Evolutionary conservation across 1,284 basidiomycete species (phyloP).

Genomic region (Macrocystidia cucumis): DNA sequence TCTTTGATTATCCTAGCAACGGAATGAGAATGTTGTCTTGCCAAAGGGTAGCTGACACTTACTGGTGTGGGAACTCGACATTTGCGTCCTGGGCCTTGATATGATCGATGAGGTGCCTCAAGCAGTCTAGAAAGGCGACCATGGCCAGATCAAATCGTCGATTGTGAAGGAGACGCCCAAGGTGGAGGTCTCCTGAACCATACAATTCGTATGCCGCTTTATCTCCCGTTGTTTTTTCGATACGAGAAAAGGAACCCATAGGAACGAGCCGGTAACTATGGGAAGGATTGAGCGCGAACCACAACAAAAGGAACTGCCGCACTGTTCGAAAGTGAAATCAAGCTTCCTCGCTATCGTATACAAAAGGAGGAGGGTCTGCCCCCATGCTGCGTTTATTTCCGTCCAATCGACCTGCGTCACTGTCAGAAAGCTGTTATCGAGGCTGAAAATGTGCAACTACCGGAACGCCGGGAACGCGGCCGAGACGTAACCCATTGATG

Average conservation of each 20-base stretch:
- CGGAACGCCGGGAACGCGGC: conserved; percentile 73
- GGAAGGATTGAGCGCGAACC: conserved; percentile 9
- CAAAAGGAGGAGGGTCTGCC: conserved; percentile 87
- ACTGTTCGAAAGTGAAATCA: conserved; percentile 84
- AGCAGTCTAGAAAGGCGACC: conserved; percentile 92
- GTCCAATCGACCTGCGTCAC: conserved; percentile 83
- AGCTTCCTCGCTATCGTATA: conserved; percentile 89
- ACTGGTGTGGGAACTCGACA: conserved; percentile 84
- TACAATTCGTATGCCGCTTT: conserved; percentile 85
- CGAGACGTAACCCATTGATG: conserved; percentile 92
- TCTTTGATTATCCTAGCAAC: conserved; percentile 78
- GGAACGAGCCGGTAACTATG: conserved; percentile 83
- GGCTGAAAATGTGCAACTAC: conserved; percentile 29
- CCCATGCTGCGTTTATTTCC: conserved; percentile 99
- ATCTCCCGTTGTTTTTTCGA: conserved; percentile 78
- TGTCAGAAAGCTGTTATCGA: conserved; percentile 5
- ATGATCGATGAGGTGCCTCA: conserved; percentile 85
- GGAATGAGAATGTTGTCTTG: conserved; percentile 7
- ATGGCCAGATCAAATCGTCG: conserved; percentile 94
- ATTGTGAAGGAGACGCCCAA: conserved; percentile 87
- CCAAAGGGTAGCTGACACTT: conserved; percentile 21
- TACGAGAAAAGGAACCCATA: conserved; percentile 88
- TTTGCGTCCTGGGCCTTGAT: conserved; percentile 66
- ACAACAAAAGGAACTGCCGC: conserved; percentile 16
- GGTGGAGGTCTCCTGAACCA: conserved; percentile 85